Percentiles rank a stretch among this genome's conserved stretches.
Evolutionary conservation across 805 yeast genomes (phyloP).

Genomic region (Saccharomycopsis vini): DNA sequence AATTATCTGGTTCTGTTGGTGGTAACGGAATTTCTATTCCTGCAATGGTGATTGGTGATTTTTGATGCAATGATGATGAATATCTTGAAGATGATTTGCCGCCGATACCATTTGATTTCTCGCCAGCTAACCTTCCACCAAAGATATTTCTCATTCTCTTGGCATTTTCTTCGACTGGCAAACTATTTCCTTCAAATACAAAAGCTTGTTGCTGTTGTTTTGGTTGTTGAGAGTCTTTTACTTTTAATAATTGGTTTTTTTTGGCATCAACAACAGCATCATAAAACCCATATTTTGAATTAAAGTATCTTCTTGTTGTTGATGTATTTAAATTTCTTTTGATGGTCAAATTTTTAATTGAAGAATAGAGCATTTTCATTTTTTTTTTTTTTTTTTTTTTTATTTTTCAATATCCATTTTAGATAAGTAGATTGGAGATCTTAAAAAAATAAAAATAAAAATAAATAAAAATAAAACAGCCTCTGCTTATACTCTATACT

Average conservation of each 20-base stretch:
- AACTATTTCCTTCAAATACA: slow-evolving; percentile 29
- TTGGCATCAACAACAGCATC: not conserved
- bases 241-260: no score
- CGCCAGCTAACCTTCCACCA: slow-evolving; percentile 51
- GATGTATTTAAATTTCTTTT: not conserved
- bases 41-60: slow-evolving; percentile 28
- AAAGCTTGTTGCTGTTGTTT: not conserved
- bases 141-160: slow-evolving; percentile 42
- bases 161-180: slow-evolving; percentile 30
- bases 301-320: not conserved
- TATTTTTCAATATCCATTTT: no score
- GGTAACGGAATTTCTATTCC: slow-evolving; percentile 71
- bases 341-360: not conserved
- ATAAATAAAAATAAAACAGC: no score
- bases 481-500: no score
- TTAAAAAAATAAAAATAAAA: no score
- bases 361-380: not conserved
- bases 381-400: no score
- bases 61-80: slow-evolving; percentile 14
- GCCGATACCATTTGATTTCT: slow-evolving; percentile 25
- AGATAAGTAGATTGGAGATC: no score
- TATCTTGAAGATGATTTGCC: slow-evolving; percentile 21
- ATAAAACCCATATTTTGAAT: not conserved
- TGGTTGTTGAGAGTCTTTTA: not conserved
- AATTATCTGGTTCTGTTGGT: slow-evolving; percentile 88